Base-by-base conservation (phyloP, 208 protist species). In the Crithidia sp. region DNA sequence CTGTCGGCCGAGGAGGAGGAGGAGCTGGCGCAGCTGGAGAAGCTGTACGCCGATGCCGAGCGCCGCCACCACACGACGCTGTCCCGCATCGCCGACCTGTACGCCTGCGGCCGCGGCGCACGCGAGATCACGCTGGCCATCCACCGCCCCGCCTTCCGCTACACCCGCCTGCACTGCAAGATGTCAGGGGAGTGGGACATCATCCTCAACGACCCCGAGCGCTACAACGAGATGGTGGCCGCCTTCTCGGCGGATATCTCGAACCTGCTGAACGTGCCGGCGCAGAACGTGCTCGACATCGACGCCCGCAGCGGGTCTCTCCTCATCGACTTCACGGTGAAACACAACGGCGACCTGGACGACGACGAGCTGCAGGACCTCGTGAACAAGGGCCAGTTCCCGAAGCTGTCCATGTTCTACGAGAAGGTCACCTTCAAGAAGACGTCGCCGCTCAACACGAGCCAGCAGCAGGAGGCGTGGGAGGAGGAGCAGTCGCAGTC, bases 1-100 rank as follows among this genome's bases (percentile, higher is more conserved):
- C 87, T 86, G 43, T 85, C 83, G 2, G 81, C 84, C 19, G 85
- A 95, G 45, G 90, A 95, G 69, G 86, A 85, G 64, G 87, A 91
- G 79, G 87, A 95, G 79, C 74, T 92, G 52, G 71, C 74, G 41
- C 87, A 95, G 82, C 81, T 95, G 53, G 78, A 86, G 82, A 71
- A 71, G 16, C 69, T 88, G 39, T 73, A 79, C 14, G 81, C 70
- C 16, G 86, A 86, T 61, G 73, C 77, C 37, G 80, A 86, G 65
- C 85, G 80, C 44, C 84, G 84, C 53, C 84, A 89, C 76, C 77
- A 77, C 59, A 79, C 67, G 28, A 95, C 86, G 40, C 66, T 83
- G 49, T 75, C 76, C 53, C 90, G 90, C 67, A 89, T 89, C 52
- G 75, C 79, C 45, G 71, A 90, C 45, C 73, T 92, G 13, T 79